phyloP scores from a whole-genome alignment of 116 monocot species.

The Papilionanthe hybrid region DNA sequence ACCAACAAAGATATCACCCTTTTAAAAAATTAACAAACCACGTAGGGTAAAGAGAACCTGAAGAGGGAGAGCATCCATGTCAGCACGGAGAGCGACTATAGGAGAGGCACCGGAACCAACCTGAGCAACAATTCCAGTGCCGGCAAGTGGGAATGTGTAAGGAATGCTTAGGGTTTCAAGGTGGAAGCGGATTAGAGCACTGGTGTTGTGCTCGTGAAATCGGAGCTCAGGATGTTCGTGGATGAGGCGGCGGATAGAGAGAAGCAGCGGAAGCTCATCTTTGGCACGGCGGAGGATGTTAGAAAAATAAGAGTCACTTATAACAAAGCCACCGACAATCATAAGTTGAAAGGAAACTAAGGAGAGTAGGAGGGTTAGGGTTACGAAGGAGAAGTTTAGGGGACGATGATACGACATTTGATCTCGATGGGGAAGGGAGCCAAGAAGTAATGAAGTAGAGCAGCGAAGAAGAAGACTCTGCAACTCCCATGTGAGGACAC shows the following conservation, averaged over 20 bases:
- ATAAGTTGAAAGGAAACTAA: not conserved
- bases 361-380: conserved; percentile 6
- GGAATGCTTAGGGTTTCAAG: conserved; percentile 61
- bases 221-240: conserved; percentile 77
- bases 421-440: not conserved
- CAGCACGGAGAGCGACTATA: conserved; percentile 76
- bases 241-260: conserved; percentile 47
- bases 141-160: conserved; percentile 60
- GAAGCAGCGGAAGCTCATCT: conserved; percentile 35
- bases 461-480: not conserved
- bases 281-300: conserved; percentile 47
- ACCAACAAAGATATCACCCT: not conserved
- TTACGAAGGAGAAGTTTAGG: not conserved
- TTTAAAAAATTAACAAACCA: not conserved
- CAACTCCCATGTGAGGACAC: too few species aligned
- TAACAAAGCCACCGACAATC: not conserved
- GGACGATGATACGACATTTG: not conserved
- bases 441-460: not conserved
- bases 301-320: conserved; percentile 1
- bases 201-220: conserved; percentile 79
- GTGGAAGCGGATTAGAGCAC: conserved; percentile 58
- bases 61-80: conserved; percentile 86
- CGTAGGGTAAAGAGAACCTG: conserved; percentile 24
- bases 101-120: conserved; percentile 65
- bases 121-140: conserved; percentile 64